phyloP scores from a whole-genome alignment of 2,329 filamentous ascomycete species.

The Emydomyces testavorans region DNA sequence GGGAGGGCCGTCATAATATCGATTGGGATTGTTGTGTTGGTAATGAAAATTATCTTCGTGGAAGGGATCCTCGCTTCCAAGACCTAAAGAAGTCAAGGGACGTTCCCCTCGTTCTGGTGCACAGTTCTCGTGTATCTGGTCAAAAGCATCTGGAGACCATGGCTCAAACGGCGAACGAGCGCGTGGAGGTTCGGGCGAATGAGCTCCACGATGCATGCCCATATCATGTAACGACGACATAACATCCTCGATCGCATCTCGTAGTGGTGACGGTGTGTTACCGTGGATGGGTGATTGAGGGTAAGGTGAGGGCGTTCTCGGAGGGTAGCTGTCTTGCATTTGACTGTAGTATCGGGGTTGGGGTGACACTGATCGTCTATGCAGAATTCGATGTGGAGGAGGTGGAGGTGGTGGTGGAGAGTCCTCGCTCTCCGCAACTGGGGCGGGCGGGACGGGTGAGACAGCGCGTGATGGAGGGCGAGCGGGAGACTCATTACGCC shows the following conservation, averaged over 20 bases:
- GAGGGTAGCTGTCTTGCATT: conserved; percentile 5
- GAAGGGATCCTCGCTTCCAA: conserved; percentile 40
- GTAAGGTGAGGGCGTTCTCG: conserved; percentile 40
- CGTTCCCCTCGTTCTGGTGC: conserved; percentile 34
- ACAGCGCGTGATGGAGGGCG: conserved; percentile 8
- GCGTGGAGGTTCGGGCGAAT: conserved; percentile 44
- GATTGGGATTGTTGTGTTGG: conserved; percentile 41
- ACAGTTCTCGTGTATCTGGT: conserved; percentile 34
- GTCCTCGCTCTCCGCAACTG: conserved; percentile 29
- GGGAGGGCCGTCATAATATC: conserved; percentile 49
- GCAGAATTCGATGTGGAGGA: conserved; percentile 56
- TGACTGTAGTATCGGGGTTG: conserved; percentile 26
- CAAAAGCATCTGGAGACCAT: conserved; percentile 87
- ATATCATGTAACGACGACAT: conserved; percentile 91
- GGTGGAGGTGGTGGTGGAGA: conserved; percentile 76
- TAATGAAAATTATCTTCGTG: conserved; percentile 46
- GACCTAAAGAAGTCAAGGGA: conserved; percentile 64
- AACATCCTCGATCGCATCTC: conserved; percentile 95
- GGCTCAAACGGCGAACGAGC: conserved; percentile 47
- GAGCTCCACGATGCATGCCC: conserved; percentile 47
- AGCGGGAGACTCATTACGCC: conserved; percentile 1
- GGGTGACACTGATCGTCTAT: conserved; percentile 15
- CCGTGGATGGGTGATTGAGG: conserved; percentile 53
- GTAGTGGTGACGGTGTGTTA: conserved; percentile 77
- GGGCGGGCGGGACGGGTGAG: conserved; percentile 8